Evolutionary conservation across 352 stramenopile genomes (phyloP).

Genomic region (Plasmopara viticola): DNA sequence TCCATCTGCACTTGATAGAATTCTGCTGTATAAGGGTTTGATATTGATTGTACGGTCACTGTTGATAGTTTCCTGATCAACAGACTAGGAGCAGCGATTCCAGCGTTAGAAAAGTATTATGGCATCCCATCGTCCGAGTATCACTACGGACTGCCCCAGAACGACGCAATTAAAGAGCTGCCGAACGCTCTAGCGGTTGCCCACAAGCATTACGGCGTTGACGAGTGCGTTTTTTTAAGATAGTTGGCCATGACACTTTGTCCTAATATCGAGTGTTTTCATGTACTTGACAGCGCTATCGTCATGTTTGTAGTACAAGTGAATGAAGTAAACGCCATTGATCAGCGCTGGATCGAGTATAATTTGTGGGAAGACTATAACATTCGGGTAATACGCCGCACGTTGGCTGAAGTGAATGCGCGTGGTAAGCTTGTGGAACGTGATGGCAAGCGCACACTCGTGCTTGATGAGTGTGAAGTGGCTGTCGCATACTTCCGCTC

Average conservation of each 20-base stretch:
- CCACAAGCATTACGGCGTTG: constrained; percentile 62
- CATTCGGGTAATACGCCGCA: constrained; percentile 70
- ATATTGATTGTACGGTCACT: not conserved
- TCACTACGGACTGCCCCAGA: constrained; percentile 39
- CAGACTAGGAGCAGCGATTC: constrained; percentile 43
- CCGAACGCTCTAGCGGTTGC: constrained; percentile 57
- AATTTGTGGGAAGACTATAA: constrained; percentile 83
- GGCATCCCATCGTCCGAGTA: constrained; percentile 34
- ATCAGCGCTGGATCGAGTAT: constrained; percentile 91
- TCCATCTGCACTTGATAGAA: constrained; percentile 12
- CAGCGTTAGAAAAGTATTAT: constrained; percentile 50
- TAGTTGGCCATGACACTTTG: not conserved
- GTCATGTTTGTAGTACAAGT: constrained; percentile 90
- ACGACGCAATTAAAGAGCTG: constrained; percentile 64
- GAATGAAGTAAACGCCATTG: constrained; percentile 85
- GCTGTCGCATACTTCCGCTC: constrained; percentile 94
- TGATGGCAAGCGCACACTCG: constrained; percentile 39
- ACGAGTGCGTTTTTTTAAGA: constrained; percentile 41
- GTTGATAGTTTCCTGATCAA: constrained; percentile 40
- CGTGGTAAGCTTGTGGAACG: constrained; percentile 30
- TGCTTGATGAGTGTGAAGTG: constrained; percentile 75
- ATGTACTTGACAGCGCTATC: constrained; percentile 37
- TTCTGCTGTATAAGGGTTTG: not conserved
- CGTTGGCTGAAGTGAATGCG: constrained; percentile 57
- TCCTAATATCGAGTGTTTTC: constrained; percentile 1